These are phyloP conservation scores for Euphorbia peplus DNA, from an alignment of 345 rosid species.

Conservation along the genomic window DNA sequence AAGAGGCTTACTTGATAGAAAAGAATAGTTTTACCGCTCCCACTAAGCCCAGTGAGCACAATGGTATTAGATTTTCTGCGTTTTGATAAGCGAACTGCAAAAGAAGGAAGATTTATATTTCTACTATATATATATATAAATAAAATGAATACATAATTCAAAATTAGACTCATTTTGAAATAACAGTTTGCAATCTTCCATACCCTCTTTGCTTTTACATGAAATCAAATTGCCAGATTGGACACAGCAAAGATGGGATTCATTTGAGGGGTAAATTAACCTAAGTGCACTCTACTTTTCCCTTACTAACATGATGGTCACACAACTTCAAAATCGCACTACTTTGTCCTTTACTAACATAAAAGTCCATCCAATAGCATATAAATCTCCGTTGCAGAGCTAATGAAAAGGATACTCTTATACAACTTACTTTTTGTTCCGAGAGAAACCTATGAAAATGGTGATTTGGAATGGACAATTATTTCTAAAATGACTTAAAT, in stretches of 20 bases:
- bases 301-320: too few species aligned
- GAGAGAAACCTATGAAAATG: too few species aligned
- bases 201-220: not conserved
- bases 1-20: constrained; percentile 61
- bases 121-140: too few species aligned
- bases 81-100: constrained; percentile 51
- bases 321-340: too few species aligned
- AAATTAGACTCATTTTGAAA: not conserved
- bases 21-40: constrained; percentile 80
- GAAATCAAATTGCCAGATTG: not conserved
- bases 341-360: too few species aligned
- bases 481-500: too few species aligned
- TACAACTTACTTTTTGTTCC: too few species aligned
- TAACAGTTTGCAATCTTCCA: not conserved
- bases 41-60: constrained; percentile 74
- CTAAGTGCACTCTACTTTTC: too few species aligned
- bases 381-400: too few species aligned
- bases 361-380: too few species aligned
- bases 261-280: not conserved
- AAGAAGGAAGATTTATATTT: not conserved
- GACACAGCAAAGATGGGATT: not conserved
- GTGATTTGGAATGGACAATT: too few species aligned
- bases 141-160: not conserved
- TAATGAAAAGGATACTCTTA: too few species aligned
- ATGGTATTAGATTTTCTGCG: constrained; percentile 63